Percentiles rank a stretch among this genome's conserved stretches.
Conservation (phyloP, 495 filamentous ascomycete genomes). For the Alectoria sarmentosa region DNA sequence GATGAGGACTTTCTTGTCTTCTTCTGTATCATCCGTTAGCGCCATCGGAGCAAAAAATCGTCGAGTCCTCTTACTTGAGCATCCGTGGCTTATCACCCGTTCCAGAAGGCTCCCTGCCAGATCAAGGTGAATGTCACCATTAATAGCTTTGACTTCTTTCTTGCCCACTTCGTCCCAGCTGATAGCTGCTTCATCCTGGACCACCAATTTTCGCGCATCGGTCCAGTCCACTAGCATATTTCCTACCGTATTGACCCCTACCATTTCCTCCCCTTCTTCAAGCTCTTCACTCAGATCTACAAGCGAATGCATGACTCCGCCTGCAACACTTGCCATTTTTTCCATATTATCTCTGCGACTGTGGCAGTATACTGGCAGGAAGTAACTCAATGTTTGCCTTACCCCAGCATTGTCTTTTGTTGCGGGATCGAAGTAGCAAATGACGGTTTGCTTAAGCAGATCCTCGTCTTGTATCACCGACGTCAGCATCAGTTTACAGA, state of each 20-base stretch:
- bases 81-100: slow-evolving; percentile 45
- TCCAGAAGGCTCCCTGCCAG: slow-evolving; percentile 60
- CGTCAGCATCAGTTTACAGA: slow-evolving; percentile 81
- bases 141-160: slow-evolving; percentile 41
- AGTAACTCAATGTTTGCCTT: slow-evolving; percentile 85
- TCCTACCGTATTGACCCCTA: slow-evolving; percentile 63
- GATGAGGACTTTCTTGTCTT: slow-evolving; percentile 78
- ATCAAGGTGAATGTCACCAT: slow-evolving; percentile 60
- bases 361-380: slow-evolving; percentile 92
- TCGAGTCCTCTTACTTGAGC: slow-evolving; percentile 46
- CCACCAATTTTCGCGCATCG: slow-evolving; percentile 79
- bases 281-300: slow-evolving; percentile 46
- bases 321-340: slow-evolving; percentile 63
- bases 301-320: slow-evolving; percentile 60
- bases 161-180: slow-evolving; percentile 48
- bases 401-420: slow-evolving; percentile 79
- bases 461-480: slow-evolving; percentile 51
- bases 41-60: slow-evolving; percentile 33
- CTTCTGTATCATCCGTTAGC: slow-evolving; percentile 46
- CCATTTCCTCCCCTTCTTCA: slow-evolving; percentile 76
- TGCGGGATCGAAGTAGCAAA: slow-evolving; percentile 86
- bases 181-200: slow-evolving; percentile 46
- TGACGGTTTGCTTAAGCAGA: slow-evolving; percentile 71
- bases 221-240: slow-evolving; percentile 92
- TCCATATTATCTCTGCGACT: slow-evolving; percentile 70